phyloP scores from a whole-genome alignment of 164 flowering plant genomes.

The Brasenia schreberi region DNA sequence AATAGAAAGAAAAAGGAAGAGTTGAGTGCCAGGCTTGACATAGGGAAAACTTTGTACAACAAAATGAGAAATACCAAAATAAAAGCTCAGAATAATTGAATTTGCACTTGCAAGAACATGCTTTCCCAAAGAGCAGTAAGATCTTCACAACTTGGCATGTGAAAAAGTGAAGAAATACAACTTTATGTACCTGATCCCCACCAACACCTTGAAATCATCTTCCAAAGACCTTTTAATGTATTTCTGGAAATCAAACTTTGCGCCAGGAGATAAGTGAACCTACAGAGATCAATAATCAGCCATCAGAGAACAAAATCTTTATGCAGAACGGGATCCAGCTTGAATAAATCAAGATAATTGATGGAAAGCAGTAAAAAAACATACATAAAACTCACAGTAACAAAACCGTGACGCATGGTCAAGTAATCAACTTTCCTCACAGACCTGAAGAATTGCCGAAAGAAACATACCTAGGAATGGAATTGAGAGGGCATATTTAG shows the following conservation, averaged over 20 bases:
- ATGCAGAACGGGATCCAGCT: background rate
- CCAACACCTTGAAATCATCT: conserved; percentile 28
- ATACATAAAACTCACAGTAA: conserved; percentile 21
- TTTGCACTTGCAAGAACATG: too few species aligned
- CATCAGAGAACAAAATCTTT: too few species aligned
- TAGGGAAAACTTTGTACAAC: background rate
- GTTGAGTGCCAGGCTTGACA: background rate
- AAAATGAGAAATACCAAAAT: too few species aligned
- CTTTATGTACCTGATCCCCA: conserved; percentile 32
- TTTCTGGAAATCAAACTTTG: conserved; percentile 40
- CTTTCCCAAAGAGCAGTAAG: too few species aligned
- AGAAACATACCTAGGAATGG: conserved; percentile 68
- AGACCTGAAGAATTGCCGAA: conserved; percentile 74
- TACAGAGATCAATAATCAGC: conserved; percentile 6
- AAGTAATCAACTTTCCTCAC: conserved; percentile 77
- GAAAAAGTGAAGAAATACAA: too few species aligned
- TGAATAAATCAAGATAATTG: background rate
- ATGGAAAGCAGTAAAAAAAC: background rate
- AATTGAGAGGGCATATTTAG: background rate
- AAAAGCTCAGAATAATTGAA: too few species aligned
- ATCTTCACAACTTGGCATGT: too few species aligned
- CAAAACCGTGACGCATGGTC: conserved; percentile 86
- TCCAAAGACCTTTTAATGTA: conserved; percentile 34
- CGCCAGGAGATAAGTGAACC: conserved; percentile 51
- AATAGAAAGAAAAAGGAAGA: background rate